These are phyloP conservation scores for Fusarium cicatricum DNA, from an alignment of 2,329 filamentous ascomycete species.

Conservation along the genomic window DNA sequence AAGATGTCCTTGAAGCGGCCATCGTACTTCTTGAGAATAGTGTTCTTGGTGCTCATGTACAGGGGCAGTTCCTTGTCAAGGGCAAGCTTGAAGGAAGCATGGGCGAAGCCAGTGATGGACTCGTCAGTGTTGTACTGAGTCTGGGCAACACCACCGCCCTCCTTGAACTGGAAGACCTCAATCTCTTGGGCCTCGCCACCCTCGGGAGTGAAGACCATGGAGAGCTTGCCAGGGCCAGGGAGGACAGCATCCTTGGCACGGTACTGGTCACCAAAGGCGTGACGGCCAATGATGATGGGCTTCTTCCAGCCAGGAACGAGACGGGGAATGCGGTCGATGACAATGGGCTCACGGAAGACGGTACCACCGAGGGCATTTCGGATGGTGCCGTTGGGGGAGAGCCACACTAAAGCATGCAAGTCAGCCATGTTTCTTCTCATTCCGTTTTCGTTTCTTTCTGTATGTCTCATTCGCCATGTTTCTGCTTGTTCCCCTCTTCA, in stretches of 20 bases:
- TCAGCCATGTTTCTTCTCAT: conserved; percentile 29
- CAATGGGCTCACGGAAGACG: conserved; percentile 98
- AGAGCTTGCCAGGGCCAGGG: conserved; percentile 83
- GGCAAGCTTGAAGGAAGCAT: conserved; percentile 96
- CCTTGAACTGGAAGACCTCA: conserved; percentile 89
- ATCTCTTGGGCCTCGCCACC: conserved; percentile 84
- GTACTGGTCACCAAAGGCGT: conserved; percentile 99
- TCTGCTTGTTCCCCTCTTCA: conserved; percentile 15
- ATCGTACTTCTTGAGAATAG: conserved; percentile 98
- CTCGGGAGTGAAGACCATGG: conserved; percentile 93
- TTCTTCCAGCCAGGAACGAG: conserved; percentile 98
- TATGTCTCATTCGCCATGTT: conserved; percentile 24
- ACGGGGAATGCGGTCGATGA: conserved; percentile 91
- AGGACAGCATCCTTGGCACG: conserved; percentile 92
- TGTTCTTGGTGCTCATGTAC: conserved; percentile 99
- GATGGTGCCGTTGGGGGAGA: conserved; percentile 94
- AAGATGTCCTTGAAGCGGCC: conserved; percentile 99
- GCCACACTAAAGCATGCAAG: conserved; percentile 75
- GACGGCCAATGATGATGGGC: conserved; percentile 98
- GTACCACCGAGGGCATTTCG: conserved; percentile 84
- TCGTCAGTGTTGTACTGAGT: conserved; percentile 99
- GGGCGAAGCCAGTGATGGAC: conserved; percentile 92
- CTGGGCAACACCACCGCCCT: conserved; percentile 87
- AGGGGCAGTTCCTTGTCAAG: conserved; percentile 87
- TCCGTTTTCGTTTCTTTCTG: background rate